A percentile compares a stretch with the other conserved stretches of the same genome.
phyloP scores from a whole-genome alignment of 192 early-diverging fungal genomes.

The Gigaspora rosea region DNA sequence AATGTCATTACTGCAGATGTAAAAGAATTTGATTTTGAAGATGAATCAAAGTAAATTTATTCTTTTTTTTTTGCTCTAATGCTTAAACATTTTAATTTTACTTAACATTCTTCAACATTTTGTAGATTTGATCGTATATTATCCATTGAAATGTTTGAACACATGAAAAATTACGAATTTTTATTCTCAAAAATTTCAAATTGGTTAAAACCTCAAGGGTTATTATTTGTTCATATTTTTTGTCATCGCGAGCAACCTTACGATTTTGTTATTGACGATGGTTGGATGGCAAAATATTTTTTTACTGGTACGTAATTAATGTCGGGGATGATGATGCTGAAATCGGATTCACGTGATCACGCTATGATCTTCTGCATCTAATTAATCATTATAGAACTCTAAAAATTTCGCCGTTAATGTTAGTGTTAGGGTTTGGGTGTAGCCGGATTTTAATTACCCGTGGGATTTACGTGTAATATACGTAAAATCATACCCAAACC shows the following conservation, averaged over 20 bases:
- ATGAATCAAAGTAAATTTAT: too few relatives aligned
- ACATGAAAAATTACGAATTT: constrained; percentile 65
- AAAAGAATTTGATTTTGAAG: constrained; percentile 48
- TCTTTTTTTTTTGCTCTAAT: neutral
- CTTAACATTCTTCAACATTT: neutral
- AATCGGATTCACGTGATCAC: too few relatives aligned
- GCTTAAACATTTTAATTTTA: constrained; percentile 33
- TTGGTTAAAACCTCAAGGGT: constrained; percentile 61
- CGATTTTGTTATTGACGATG: constrained; percentile 57
- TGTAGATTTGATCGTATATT: constrained; percentile 57
- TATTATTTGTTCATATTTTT: constrained; percentile 67
- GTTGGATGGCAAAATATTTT: constrained; percentile 64
- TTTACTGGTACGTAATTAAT: constrained; percentile 45
- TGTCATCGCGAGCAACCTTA: constrained; percentile 57
- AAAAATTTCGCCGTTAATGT: too few relatives aligned
- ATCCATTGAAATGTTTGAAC: constrained; percentile 66
- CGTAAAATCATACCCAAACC: too few relatives aligned
- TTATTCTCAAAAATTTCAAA: constrained; percentile 56
- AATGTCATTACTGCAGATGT: constrained; percentile 60
- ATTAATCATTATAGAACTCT: too few relatives aligned
- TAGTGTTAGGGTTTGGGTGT: too few relatives aligned
- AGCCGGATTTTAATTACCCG: too few relatives aligned
- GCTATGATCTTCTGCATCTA: too few relatives aligned
- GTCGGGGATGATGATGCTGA: too few relatives aligned
- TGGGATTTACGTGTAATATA: too few relatives aligned